phyloP scores from a whole-genome alignment of 2,329 filamentous ascomycete genomes.

The Lecanoromycetidae sp. region DNA sequence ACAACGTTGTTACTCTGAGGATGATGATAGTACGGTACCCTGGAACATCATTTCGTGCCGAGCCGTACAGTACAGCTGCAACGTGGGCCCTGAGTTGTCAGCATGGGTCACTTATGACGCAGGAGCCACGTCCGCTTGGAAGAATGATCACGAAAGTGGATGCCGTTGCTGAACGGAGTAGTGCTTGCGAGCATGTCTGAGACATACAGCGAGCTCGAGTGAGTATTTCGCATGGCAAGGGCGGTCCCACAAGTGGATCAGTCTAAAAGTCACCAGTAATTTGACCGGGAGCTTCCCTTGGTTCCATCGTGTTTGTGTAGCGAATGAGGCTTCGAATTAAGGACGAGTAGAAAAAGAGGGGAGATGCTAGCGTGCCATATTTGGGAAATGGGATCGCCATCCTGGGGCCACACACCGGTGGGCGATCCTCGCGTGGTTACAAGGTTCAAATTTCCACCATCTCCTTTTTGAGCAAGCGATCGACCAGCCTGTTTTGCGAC shows the following conservation, averaged over 20 bases:
- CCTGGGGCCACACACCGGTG: conserved; percentile 1
- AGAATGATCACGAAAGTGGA: neutral
- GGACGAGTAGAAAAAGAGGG: neutral
- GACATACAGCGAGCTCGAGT: neutral
- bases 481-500: conserved; percentile 6
- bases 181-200: too few species aligned
- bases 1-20: too few species aligned
- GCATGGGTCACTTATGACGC: too few species aligned
- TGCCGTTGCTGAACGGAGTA: too few species aligned
- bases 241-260: too few species aligned
- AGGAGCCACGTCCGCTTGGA: conserved; percentile 1
- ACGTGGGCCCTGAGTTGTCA: too few species aligned
- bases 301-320: neutral
- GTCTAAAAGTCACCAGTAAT: neutral
- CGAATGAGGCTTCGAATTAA: neutral
- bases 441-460: conserved; percentile 9
- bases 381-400: neutral
- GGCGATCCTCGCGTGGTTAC: conserved; percentile 16
- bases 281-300: neutral
- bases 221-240: too few species aligned
- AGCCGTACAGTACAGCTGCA: conserved; percentile 12
- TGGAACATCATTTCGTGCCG: too few species aligned
- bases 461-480: neutral
- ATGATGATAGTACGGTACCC: too few species aligned
- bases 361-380: neutral